Conservation (phyloP, 2,329 filamentous ascomycete genomes). For the Pleoardoris graminearum region DNA sequence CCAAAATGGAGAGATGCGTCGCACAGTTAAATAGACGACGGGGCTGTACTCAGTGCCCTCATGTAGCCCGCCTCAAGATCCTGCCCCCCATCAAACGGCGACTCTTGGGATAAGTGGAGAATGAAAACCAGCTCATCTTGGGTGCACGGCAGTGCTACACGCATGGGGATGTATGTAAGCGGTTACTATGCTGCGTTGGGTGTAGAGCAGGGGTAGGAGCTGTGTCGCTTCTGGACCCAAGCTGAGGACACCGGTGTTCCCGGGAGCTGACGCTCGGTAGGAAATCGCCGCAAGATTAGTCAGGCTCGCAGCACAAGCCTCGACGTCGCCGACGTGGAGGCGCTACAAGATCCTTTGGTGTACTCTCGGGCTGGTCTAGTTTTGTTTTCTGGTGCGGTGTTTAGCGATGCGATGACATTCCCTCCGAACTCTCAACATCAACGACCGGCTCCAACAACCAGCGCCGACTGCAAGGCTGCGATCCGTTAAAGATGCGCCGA, state of each 20-base stretch:
- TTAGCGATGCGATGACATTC: neutral
- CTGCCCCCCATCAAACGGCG: conserved; percentile 3
- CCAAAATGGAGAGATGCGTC: neutral
- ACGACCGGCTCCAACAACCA: too few species aligned
- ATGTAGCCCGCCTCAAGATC: neutral
- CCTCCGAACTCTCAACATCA: too few species aligned
- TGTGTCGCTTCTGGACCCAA: neutral
- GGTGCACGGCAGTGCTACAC: neutral
- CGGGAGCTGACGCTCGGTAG: neutral
- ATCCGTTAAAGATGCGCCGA: too few species aligned
- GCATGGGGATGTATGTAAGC: neutral
- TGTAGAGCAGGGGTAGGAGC: neutral
- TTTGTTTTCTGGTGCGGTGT: neutral
- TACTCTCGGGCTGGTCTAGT: neutral
- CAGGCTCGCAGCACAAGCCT: neutral
- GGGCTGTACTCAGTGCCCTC: neutral
- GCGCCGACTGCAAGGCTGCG: too few species aligned
- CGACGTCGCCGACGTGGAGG: neutral
- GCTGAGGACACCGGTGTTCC: neutral
- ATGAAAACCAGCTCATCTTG: neutral
- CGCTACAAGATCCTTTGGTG: neutral
- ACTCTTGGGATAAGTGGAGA: neutral
- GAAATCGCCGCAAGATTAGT: neutral
- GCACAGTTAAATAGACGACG: neutral
- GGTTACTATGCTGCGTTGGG: neutral